phyloP scores from a whole-genome alignment of 2,329 filamentous ascomycete genomes.

The Samsoniella hepiali region DNA sequence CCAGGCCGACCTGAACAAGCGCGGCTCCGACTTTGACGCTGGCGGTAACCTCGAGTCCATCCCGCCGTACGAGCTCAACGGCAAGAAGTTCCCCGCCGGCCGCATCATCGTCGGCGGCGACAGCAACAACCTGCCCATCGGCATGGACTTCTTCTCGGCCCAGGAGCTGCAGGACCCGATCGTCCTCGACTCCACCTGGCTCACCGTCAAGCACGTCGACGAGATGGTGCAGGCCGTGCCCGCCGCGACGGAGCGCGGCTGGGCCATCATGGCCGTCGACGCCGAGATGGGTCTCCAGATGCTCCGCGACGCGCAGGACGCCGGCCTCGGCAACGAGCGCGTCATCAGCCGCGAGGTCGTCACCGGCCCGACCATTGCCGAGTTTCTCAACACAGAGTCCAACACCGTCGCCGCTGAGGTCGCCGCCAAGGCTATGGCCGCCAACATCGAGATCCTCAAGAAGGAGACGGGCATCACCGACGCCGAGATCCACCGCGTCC shows the following conservation, averaged over 20 bases:
- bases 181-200: slow-evolving; percentile 29
- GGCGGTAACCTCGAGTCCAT: neutral
- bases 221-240: slow-evolving; percentile 31
- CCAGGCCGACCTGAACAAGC: neutral
- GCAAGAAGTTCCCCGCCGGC: neutral
- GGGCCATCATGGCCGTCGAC: slow-evolving; percentile 27
- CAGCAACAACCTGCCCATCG: neutral
- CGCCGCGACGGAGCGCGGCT: slow-evolving; percentile 25
- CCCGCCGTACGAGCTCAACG: neutral
- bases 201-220: slow-evolving; percentile 29
- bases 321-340: slow-evolving; percentile 21
- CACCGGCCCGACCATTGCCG: neutral
- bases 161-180: neutral
- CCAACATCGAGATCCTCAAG: slow-evolving; percentile 22
- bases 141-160: neutral
- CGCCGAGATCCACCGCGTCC: slow-evolving; percentile 25
- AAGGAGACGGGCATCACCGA: slow-evolving; percentile 24
- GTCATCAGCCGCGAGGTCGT: neutral
- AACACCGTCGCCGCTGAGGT: neutral
- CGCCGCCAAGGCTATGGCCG: neutral
- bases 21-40: neutral
- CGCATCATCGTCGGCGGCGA: neutral
- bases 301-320: neutral
- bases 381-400: neutral
- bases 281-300: slow-evolving; percentile 24